Evolutionary conservation across 331 rosid species (phyloP).

Genomic region (Phaseolus coccineus): DNA sequence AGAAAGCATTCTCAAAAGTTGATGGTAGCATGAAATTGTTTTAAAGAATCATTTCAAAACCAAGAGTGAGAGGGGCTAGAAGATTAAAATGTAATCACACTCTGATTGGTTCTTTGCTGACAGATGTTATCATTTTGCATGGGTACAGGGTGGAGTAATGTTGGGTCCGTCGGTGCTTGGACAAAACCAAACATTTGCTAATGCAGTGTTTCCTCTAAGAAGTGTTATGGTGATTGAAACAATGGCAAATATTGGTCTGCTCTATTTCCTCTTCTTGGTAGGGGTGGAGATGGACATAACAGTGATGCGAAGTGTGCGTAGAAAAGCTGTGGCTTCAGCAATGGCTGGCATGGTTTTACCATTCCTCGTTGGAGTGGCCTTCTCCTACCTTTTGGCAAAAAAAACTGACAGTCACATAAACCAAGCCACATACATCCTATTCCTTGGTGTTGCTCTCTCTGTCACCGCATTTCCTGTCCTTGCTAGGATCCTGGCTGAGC

Average conservation of each 20-base stretch:
- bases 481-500: conserved; percentile 83
- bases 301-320: conserved; percentile 67
- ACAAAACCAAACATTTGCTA: conserved; percentile 53
- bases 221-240: conserved; percentile 94
- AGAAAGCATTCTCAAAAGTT: not conserved
- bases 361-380: conserved; percentile 63
- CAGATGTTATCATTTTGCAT: not conserved
- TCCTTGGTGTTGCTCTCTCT: conserved; percentile 87
- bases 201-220: conserved; percentile 79
- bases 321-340: conserved; percentile 64
- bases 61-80: not conserved
- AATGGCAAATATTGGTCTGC: conserved; percentile 95
- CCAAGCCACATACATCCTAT: conserved; percentile 68
- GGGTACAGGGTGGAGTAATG: conserved; percentile 79
- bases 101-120: not conserved
- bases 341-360: conserved; percentile 90
- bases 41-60: not conserved
- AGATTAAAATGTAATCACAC: not conserved
- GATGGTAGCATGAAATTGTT: not conserved
- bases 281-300: conserved; percentile 92
- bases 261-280: conserved; percentile 89
- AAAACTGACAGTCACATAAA: not conserved
- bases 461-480: conserved; percentile 89
- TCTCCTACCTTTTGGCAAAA: conserved; percentile 51
- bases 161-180: conserved; percentile 94